Base-by-base conservation (phyloP, 2,329 filamentous ascomycete species). In the Apiospora aurea region DNA sequence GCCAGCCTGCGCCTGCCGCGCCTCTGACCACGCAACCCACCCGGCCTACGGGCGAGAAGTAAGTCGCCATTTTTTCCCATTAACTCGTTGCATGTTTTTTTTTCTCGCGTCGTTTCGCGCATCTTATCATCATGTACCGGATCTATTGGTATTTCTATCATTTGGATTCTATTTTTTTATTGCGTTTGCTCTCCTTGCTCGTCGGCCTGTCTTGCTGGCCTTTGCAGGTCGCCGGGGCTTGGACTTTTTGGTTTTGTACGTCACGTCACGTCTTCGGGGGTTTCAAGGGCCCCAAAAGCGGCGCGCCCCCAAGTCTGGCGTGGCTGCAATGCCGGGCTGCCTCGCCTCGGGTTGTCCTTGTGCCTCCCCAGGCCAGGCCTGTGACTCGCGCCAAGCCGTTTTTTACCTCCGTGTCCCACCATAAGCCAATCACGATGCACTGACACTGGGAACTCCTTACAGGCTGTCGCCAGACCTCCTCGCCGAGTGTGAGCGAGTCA, bases 401-500 rank as follows among this genome's bases (percentile, higher is more conserved):
- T 38, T 70, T 44, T 68, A 41, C 66, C 66, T 67, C 72, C 70
- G 67, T 71, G 72, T 71, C 69, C 70, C 72, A 70, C 57, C 51
- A 44, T 49, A 47, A 38, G 46, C 46, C 68, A 26, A 71, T 46
- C 26, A 34, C 72, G 51, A 70, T 57, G 43, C 53, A 68, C 72
- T 73, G 69, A 73, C 70, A 61, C 44, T n/a, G 26, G 61, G 43
- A 44, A 44, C 29, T 38, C 70, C 69, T 71, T 70, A 70, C 75
- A 86, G 84, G 75, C 80, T 90, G 69, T 89, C 87, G 11, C 88
- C 88, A 69, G 88, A 90, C 78, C 82, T 90, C 73, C 83, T 89
- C 73, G 81, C 85, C 75, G 88, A 90, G 81, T 90, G 88, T 79
- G 88, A 90, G 81, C 85, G 88, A 72, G 87, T 90, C 78, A 87